Evolutionary conservation across 441 rosid genomes (phyloP).

Genomic region (Euphorbia schlechtendalii): DNA sequence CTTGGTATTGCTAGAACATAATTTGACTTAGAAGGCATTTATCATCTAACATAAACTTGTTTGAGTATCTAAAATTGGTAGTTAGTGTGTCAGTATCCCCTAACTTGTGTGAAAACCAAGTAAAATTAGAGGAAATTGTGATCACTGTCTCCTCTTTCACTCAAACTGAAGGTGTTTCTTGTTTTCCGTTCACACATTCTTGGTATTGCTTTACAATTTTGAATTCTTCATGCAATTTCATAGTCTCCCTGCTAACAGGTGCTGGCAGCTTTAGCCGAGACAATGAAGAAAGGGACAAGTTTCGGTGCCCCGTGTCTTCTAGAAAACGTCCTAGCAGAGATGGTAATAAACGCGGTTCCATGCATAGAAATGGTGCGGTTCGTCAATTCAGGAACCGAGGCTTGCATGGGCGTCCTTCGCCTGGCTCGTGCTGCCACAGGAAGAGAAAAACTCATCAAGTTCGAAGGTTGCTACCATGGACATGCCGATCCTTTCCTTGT

Average conservation of each 20-base stretch:
- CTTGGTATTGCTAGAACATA: neutral
- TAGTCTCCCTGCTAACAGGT: constrained; percentile 38
- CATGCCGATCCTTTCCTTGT: constrained; percentile 93
- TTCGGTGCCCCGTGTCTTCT: constrained; percentile 97
- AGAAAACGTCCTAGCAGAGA: constrained; percentile 79
- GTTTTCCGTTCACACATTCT: neutral
- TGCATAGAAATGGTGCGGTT: constrained; percentile 91
- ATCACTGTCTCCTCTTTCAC: neutral
- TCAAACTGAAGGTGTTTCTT: neutral
- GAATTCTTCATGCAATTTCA: neutral
- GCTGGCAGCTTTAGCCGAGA: constrained; percentile 75
- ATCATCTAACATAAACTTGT: no score
- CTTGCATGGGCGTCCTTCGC: constrained; percentile 95
- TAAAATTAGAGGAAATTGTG: neutral
- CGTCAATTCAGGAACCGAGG: constrained; percentile 87
- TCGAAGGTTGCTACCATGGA: constrained; percentile 94
- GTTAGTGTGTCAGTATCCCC: neutral
- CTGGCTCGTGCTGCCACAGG: constrained; percentile 83
- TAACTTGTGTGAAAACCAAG: neutral
- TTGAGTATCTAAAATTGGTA: neutral
- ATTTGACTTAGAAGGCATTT: neutral
- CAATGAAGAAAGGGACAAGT: constrained; percentile 97
- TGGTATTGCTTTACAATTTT: neutral
- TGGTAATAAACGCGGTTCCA: constrained; percentile 90
- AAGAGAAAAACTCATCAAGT: constrained; percentile 63